Conservation (phyloP, 345 rosid species). For the Populus tremula region DNA sequence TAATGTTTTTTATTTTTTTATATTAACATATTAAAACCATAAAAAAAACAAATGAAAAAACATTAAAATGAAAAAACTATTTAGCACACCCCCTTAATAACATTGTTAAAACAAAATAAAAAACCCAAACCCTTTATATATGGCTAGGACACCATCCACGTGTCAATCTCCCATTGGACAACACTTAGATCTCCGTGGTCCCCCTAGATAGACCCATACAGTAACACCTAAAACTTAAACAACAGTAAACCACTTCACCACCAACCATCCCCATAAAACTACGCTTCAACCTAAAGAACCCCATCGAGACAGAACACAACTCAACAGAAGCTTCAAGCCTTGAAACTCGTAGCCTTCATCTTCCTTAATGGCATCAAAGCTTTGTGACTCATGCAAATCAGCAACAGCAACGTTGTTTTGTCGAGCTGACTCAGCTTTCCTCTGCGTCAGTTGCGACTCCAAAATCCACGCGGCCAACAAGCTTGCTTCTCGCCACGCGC, state of each 20-base stretch:
- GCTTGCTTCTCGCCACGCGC: constrained; percentile 92
- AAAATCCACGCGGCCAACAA: constrained; percentile 91
- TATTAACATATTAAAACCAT: too few relatives aligned
- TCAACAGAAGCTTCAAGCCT: neutral
- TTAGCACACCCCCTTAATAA: too few relatives aligned
- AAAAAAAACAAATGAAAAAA: too few relatives aligned
- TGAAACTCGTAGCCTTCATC: neutral
- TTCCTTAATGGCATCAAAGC: constrained; percentile 67
- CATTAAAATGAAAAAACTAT: too few relatives aligned
- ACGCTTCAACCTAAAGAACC: neutral
- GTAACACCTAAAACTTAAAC: neutral
- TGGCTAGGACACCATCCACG: constrained; percentile 63
- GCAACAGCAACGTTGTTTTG: constrained; percentile 83
- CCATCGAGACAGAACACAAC: neutral
- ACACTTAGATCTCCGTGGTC: constrained; percentile 46
- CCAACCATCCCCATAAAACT: neutral
- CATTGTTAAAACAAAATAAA: neutral
- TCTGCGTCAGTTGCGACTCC: constrained; percentile 77
- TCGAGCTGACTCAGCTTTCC: constrained; percentile 89
- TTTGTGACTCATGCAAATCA: constrained; percentile 92
- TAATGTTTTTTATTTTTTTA: too few relatives aligned
- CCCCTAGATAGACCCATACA: constrained; percentile 51
- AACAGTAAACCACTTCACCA: neutral
- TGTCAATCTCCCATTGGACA: constrained; percentile 28
- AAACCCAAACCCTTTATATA: constrained; percentile 1